These are phyloP conservation scores for Penicillium occitanis DNA, from an alignment of 2,329 filamentous ascomycete species.

Conservation along the genomic window DNA sequence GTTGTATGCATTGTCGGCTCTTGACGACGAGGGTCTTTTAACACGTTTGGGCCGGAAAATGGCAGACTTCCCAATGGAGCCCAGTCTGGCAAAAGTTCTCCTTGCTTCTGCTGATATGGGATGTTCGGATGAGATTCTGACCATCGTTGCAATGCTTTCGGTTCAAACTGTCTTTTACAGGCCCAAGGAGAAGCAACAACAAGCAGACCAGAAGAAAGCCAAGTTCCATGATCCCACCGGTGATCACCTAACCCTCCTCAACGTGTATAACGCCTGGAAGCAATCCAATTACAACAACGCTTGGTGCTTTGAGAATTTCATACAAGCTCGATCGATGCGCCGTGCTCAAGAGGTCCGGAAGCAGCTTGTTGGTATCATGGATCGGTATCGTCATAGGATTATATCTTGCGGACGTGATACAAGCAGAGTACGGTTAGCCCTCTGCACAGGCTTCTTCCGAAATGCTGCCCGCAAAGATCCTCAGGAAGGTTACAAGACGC, in stretches of 20 bases:
- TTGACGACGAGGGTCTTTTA: slow-evolving; percentile 92
- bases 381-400: slow-evolving; percentile 80
- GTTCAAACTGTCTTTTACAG: slow-evolving; percentile 87
- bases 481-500: slow-evolving; percentile 94
- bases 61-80: slow-evolving; percentile 91
- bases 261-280: slow-evolving; percentile 98
- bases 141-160: slow-evolving; percentile 91
- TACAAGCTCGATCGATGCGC: slow-evolving; percentile 85
- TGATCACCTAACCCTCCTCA: slow-evolving; percentile 90
- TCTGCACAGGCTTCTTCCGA: slow-evolving; percentile 93
- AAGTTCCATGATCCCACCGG: slow-evolving; percentile 96
- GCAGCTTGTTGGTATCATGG: slow-evolving; percentile 90
- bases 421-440: slow-evolving; percentile 78
- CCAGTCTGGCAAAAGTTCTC: slow-evolving; percentile 82
- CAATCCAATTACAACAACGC: slow-evolving; percentile 74
- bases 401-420: slow-evolving; percentile 86
- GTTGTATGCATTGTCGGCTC: slow-evolving; percentile 82
- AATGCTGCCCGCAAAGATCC: slow-evolving; percentile 94
- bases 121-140: slow-evolving; percentile 91
- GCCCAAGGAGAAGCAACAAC: slow-evolving; percentile 93
- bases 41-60: slow-evolving; percentile 92
- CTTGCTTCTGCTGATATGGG: slow-evolving; percentile 83
- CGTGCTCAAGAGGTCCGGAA: slow-evolving; percentile 89
- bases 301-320: slow-evolving; percentile 98
- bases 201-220: slow-evolving; percentile 95